These are phyloP conservation scores for Metrosideros polymorpha DNA, from an alignment of 441 rosid genomes.

Conservation along the genomic window DNA sequence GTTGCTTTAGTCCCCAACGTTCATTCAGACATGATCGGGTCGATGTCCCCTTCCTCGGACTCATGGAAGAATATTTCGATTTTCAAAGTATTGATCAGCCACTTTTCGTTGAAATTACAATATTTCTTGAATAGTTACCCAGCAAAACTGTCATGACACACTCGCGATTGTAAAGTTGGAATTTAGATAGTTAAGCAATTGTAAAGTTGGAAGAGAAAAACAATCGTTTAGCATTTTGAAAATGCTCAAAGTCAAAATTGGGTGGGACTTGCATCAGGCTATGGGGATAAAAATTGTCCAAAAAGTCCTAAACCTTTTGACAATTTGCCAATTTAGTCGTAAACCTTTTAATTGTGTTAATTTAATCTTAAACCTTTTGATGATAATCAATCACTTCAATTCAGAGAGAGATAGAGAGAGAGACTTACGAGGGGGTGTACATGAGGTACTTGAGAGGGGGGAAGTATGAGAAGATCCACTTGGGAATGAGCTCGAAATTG, in stretches of 20 bases:
- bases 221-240: too few relatives aligned
- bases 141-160: not conserved
- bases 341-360: too few relatives aligned
- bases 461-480: conserved; percentile 12
- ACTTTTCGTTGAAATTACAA: not conserved
- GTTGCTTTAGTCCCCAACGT: not conserved
- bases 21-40: not conserved
- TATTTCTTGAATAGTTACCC: not conserved
- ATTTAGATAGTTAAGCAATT: too few relatives aligned
- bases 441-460: conserved; percentile 27
- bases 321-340: too few relatives aligned
- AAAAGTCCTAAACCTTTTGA: too few relatives aligned
- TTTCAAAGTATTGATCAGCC: not conserved
- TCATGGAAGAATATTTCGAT: not conserved
- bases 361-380: too few relatives aligned
- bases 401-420: not conserved
- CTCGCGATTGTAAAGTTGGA: not conserved
- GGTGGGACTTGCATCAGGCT: too few relatives aligned
- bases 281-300: too few relatives aligned
- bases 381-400: not conserved
- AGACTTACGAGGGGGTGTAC: conserved; percentile 28
- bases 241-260: too few relatives aligned
- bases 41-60: not conserved
- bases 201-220: too few relatives aligned
- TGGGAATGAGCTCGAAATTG: conserved; percentile 22